A percentile compares a stretch with the other conserved stretches of the same genome.
Evolutionary conservation across 441 rosid species (phyloP).

Genomic region (Geranium incanum): DNA sequence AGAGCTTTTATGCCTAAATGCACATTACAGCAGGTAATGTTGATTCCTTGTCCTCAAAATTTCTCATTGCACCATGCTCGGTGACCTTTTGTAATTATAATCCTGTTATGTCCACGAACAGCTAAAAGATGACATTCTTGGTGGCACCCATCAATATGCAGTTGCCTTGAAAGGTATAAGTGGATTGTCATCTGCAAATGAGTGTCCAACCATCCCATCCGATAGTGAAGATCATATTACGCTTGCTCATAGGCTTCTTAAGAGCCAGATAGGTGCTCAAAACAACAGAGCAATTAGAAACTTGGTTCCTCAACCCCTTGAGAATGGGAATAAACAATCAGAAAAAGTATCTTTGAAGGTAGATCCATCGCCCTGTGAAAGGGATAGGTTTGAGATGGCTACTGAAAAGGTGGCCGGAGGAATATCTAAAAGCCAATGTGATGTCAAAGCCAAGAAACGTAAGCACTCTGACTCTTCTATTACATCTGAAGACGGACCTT

Average conservation of each 20-base stretch:
- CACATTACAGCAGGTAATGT: constrained; percentile 34
- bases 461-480: constrained; percentile 21
- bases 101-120: constrained; percentile 24
- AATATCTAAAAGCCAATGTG: constrained; percentile 16
- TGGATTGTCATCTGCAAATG: constrained; percentile 27
- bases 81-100: constrained; percentile 6
- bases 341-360: constrained; percentile 11
- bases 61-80: constrained; percentile 8
- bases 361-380: constrained; percentile 24
- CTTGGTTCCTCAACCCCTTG: constrained; percentile 18
- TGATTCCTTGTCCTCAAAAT: not conserved
- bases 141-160: constrained; percentile 28
- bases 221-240: constrained; percentile 11
- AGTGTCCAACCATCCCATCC: not conserved
- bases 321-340: constrained; percentile 21
- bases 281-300: constrained; percentile 18
- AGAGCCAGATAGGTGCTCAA: constrained; percentile 11
- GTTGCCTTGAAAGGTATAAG: constrained; percentile 29
- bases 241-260: constrained; percentile 11
- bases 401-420: constrained; percentile 19
- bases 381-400: constrained; percentile 24
- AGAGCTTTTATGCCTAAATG: constrained; percentile 38
- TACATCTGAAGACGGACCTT: constrained; percentile 8
- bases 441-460: constrained; percentile 27
- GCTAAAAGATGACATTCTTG: constrained; percentile 36